phyloP scores from a whole-genome alignment of 495 filamentous ascomycete genomes.

The Neurospora pannonica region DNA sequence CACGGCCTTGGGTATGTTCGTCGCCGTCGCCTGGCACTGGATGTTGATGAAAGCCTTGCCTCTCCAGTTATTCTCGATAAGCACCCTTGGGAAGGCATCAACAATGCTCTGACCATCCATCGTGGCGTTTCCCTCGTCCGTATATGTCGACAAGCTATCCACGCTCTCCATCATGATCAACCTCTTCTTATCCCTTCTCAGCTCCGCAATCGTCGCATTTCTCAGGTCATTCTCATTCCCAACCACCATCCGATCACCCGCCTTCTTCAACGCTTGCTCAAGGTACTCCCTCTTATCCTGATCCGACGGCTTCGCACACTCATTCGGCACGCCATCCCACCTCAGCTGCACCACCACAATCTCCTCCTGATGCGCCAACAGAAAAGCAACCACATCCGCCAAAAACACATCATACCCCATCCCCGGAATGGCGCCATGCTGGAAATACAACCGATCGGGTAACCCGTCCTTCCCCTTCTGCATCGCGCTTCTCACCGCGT shows the following conservation, averaged over 20 bases:
- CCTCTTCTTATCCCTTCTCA: conserved; percentile 34
- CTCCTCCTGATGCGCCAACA: conserved; percentile 33
- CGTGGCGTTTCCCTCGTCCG: conserved; percentile 42
- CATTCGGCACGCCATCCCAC: conserved; percentile 43
- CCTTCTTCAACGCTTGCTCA: conserved; percentile 23
- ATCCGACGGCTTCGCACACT: conserved; percentile 34
- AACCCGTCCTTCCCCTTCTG: conserved; percentile 13
- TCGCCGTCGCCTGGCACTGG: conserved; percentile 47
- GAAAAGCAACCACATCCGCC: conserved; percentile 33
- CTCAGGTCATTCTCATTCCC: conserved; percentile 30
- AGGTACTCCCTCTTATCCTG: conserved; percentile 34
- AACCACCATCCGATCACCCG: conserved; percentile 19
- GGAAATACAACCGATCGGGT: conserved; percentile 42
- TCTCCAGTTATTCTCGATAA: conserved; percentile 26
- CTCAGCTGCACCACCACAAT: conserved; percentile 44
- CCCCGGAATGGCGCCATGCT: conserved; percentile 45
- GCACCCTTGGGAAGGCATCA: conserved; percentile 25
- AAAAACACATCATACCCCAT: conserved; percentile 43
- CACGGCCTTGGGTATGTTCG: conserved; percentile 39
- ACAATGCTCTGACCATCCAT: conserved; percentile 38
- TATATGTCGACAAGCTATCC: conserved; percentile 41
- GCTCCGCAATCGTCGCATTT: conserved; percentile 25
- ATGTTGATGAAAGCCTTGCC: conserved; percentile 37
- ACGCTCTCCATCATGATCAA: conserved; percentile 37
- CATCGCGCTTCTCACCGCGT: conserved; percentile 20